These are phyloP conservation scores for Thamnidium elegans DNA, from an alignment of 192 early-diverging fungal genomes.

Conservation along the genomic window DNA sequence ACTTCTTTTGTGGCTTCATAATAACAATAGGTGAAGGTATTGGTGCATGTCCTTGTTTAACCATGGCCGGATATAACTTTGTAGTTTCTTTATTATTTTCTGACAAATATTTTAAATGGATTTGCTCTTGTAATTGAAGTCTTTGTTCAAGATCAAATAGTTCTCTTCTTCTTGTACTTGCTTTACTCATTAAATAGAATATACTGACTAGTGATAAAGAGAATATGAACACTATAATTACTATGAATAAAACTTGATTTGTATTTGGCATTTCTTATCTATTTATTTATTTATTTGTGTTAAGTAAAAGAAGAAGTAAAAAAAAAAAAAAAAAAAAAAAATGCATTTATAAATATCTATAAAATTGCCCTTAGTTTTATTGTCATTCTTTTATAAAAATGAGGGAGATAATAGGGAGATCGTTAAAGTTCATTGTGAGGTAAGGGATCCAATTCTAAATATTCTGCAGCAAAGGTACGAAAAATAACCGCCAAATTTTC, in stretches of 20 bases:
- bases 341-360: background rate
- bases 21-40: background rate
- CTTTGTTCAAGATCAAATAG: background rate
- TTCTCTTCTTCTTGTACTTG: background rate
- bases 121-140: constrained; percentile 2
- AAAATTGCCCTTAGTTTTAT: background rate
- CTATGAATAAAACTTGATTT: constrained; percentile 8
- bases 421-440: constrained; percentile 33
- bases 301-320: background rate
- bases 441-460: constrained; percentile 38
- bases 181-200: background rate
- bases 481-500: constrained; percentile 78
- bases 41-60: constrained; percentile 9
- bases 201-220: background rate
- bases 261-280: constrained; percentile 16
- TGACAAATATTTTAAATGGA: background rate
- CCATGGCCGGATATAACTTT: background rate
- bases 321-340: background rate
- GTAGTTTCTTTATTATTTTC: background rate
- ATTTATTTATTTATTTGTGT: background rate
- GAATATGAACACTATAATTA: constrained; percentile 14
- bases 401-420: background rate
- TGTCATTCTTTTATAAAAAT: background rate
- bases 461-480: constrained; percentile 76
- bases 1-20: background rate